Base-by-base conservation (phyloP, 805 yeast genomes). In the Babjeviella inositovora region DNA sequence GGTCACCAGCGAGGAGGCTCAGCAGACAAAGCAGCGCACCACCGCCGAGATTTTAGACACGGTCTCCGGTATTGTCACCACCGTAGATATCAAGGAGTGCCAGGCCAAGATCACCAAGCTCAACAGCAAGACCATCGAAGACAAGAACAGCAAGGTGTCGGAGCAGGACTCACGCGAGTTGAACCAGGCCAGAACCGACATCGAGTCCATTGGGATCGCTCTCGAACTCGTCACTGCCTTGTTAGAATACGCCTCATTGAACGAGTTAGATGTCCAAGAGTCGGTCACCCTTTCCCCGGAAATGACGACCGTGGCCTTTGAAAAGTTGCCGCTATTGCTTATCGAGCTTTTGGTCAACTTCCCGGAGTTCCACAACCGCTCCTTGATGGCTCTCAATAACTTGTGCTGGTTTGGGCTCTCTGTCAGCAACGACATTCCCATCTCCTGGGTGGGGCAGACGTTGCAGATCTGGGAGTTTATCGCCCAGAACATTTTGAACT, bases 201-300 rank as follows among this genome's bases (percentile, higher is more conserved):
- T 76, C 23, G 73, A 73, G 32, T 58, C 77, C 4, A 50, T 77
- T 12, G 93, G 81, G 34, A 57, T 74, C 1, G 56, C 76, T 0
- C 47, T 85, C 12, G 97, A 87, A 42, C 43, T 87, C 15, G 53
- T 81, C 13, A 69, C 95, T 2, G 76, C 85, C 2, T 53, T 72
- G 5, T 62, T 76, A 34, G 95, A 84, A 42, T 60, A 48, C 26
- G 38, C 53, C 14, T 44, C 59, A 6, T 21, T 39, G 11, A 37
- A 39, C 23, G 56, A 48, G 19, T 23, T 22, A 8, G 25, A 35
- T n/a, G 22, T 28, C 8, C 31, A 32, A 8, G 36, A 31, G 6
- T 44, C 47, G 2, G 32, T 41, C 11, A 15, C 28, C 9, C 34
- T 53, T 20, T 23, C 34, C n/a, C n/a, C n/a, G n/a, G n/a, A n/a